Evolutionary conservation across 768 basidiomycete genomes (phyloP).

Genomic region (Paxillus rubicundulus): DNA sequence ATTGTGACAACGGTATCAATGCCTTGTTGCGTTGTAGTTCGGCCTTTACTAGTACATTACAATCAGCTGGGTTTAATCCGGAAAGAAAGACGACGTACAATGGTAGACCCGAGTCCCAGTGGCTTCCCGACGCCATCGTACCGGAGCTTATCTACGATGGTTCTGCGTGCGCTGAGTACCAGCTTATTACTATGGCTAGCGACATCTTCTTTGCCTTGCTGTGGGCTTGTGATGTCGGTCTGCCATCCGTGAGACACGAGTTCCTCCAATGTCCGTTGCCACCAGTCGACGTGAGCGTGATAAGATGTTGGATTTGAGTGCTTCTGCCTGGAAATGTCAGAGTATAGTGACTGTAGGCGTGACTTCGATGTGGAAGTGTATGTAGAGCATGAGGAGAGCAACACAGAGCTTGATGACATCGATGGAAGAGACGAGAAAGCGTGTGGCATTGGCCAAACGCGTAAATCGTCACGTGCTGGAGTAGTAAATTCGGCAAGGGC

Average conservation of each 20-base stretch:
- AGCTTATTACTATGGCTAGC: constrained; percentile 45
- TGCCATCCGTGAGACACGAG: constrained; percentile 61
- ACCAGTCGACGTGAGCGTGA: constrained; percentile 83
- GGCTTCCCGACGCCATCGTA: constrained; percentile 74
- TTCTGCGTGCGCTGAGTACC: constrained; percentile 53
- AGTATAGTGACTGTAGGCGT: constrained; percentile 79
- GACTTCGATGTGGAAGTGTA: constrained; percentile 33
- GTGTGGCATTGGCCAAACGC: not conserved
- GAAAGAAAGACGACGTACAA: constrained; percentile 53
- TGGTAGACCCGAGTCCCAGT: constrained; percentile 62
- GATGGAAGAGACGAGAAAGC: constrained; percentile 1
- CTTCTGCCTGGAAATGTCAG: constrained; percentile 83
- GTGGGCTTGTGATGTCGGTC: constrained; percentile 13
- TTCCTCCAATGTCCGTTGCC: constrained; percentile 66
- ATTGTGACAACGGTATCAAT: constrained; percentile 51
- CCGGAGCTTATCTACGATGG: constrained; percentile 57
- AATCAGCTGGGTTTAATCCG: constrained; percentile 20
- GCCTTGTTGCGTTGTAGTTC: constrained; percentile 52
- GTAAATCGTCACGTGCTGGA: constrained; percentile 12
- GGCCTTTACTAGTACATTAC: constrained; percentile 57
- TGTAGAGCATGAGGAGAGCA: constrained; percentile 25
- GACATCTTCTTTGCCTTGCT: constrained; percentile 12
- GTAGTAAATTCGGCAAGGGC: too few species aligned
- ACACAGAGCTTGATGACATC: constrained; percentile 18
- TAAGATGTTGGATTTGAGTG: constrained; percentile 82